Evolutionary conservation across 306 rosid genomes (phyloP).

Genomic region (Lupinus albus): DNA sequence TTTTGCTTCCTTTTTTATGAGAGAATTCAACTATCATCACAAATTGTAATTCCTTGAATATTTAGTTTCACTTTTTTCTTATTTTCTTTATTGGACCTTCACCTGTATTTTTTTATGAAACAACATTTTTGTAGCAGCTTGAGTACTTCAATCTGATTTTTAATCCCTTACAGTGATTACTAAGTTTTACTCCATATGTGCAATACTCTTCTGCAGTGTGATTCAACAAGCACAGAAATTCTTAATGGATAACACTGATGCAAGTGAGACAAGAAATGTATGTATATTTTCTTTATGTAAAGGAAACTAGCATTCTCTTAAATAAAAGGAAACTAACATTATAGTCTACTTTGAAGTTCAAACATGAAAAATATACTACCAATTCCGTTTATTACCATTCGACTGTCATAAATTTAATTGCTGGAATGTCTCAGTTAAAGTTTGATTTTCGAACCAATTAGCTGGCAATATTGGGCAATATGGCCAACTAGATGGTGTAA

Average conservation of each 20-base stretch:
- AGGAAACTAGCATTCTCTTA: neutral
- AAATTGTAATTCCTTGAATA: constrained; percentile 11
- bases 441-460: constrained; percentile 13
- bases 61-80: constrained; percentile 23
- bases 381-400: constrained; percentile 14
- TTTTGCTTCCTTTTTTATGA: constrained; percentile 22
- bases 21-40: neutral
- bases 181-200: constrained; percentile 34
- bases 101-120: neutral
- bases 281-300: constrained; percentile 38
- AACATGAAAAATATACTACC: constrained; percentile 23
- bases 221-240: constrained; percentile 82
- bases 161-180: constrained; percentile 24
- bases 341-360: constrained; percentile 32
- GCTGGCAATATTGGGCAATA: constrained; percentile 20
- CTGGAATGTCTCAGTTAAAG: constrained; percentile 25
- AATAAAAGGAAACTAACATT: constrained; percentile 9
- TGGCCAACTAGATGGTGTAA: neutral
- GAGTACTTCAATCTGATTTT: no score
- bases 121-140: neutral
- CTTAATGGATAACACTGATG: constrained; percentile 62
- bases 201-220: constrained; percentile 58
- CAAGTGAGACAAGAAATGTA: constrained; percentile 80
- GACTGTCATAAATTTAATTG: constrained; percentile 14
- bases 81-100: constrained; percentile 16